Percentiles rank a stretch among this genome's conserved stretches.
Conservation (phyloP, 176 grass and related monocot species). For the Cenchrus americanus region DNA sequence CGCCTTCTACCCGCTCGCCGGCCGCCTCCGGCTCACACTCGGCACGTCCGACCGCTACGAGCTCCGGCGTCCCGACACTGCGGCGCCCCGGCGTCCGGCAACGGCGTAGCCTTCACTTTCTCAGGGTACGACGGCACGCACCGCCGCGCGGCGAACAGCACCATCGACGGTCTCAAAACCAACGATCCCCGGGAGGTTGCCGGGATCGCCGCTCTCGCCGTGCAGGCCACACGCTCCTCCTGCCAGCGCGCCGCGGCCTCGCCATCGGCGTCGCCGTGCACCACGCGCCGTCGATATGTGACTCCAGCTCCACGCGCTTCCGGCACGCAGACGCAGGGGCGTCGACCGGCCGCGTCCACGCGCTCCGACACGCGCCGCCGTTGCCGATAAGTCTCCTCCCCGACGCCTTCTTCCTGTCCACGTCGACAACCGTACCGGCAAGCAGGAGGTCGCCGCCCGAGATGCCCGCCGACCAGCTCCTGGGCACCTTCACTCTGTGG, state of each 20-base stretch:
- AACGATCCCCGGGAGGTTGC: conserved; percentile 30
- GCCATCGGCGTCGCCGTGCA: conserved; percentile 44
- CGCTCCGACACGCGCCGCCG: too few species aligned
- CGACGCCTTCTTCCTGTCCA: background rate
- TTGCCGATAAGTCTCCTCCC: too few species aligned
- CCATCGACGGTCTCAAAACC: conserved; percentile 12
- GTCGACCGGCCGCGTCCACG: background rate
- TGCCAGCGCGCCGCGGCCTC: conserved; percentile 26
- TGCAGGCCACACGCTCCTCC: conserved; percentile 58
- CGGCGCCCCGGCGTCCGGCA: conserved; percentile 39
- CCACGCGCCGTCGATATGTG: conserved; percentile 53
- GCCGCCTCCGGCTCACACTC: background rate
- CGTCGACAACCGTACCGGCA: too few species aligned
- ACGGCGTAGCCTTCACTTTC: conserved; percentile 22
- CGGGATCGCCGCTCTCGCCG: conserved; percentile 4
- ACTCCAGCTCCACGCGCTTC: conserved; percentile 50
- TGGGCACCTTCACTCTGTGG: conserved; percentile 44
- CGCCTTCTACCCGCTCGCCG: too few species aligned
- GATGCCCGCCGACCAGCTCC: background rate
- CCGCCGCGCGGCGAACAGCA: background rate
- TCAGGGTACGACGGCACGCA: conserved; percentile 37
- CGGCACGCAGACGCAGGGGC: conserved; percentile 39
- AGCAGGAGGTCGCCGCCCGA: too few species aligned
- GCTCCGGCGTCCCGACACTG: conserved; percentile 19
- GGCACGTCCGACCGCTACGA: conserved; percentile 27